Evolutionary conservation across 2,329 filamentous ascomycete genomes (phyloP), one percentile per base, ranked within the genome.

Genomic region (Scopulariopsis brevicaulis): DNA sequence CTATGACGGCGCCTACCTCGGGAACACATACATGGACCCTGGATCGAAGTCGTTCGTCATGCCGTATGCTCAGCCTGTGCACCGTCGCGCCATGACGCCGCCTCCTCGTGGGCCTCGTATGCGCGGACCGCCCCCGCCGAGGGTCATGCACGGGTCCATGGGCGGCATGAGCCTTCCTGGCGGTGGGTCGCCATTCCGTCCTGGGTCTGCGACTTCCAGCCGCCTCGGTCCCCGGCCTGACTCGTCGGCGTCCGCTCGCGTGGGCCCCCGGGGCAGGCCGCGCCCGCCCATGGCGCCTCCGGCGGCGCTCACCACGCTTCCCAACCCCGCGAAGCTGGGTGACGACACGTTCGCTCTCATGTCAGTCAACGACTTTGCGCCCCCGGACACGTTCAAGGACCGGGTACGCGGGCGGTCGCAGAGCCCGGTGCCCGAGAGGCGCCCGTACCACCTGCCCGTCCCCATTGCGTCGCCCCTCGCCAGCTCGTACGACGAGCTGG

Each of bases 61-160:
- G 80, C 84, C 92, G 2, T 96, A 88, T 64, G 89, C 92, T 12
- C 84, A 96, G 70, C 90, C 90, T 12, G 82, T 96, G 18, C 86
- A 84, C 62, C 89, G 93, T 65, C 89, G 93, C 66, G 93, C 93
- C 56, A 96, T 97, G 93, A 97, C 93, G 22, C 93, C 93, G 56
- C 93, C 93, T 20, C 92, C 93, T 1, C 76, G 77, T 55, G 76
- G 76, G 53, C 67, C 75, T 55, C 71, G 78, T 53, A 72, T 75
- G 66, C 72, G 74, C 3, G 69, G 70, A 25, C 70, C 71, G 53
- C 66, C 69, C 61, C 71, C 68, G 54, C 74, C 72, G 46, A 74
- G 74, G 10, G 71, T 68, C 56, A 68, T 68, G 61, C 71, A 77
- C 58, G 78, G 78, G 28, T 81, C 79, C 4, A 70, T 81, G 60